Base-by-base conservation (phyloP, 768 basidiomycete species). In the Trametes villosa region DNA sequence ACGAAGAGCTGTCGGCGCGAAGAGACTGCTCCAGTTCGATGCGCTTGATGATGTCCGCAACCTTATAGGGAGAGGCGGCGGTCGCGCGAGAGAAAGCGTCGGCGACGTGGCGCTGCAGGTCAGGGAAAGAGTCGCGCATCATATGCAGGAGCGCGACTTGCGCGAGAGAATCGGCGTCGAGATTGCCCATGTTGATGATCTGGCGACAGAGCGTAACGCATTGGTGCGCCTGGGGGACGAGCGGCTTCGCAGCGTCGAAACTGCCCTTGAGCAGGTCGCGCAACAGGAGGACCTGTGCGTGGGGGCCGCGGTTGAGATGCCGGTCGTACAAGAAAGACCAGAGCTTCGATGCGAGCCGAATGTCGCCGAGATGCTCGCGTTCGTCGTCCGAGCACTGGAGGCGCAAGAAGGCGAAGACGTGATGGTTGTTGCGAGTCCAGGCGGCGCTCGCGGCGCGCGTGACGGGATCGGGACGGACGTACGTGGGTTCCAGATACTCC, bases 221-320 rank as follows among this genome's bases (percentile, higher is more conserved):
- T 4, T 57, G 13, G 9, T 46, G 54, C 1, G 38, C 34, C 15
- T 57, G 56, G 2, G 38, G 20, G 8, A 49, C 36, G 4, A 57
- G 47, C 8, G 33, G 13, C 33, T 34, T 7, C 33, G 7, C 33
- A 7, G 33, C 8, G 13, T 34, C 33, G 13, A 34, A 34, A 34
- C 33, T 7, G 8, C 7, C 7, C 33, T 34, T 34, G 33, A 57
- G 56, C 2, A 57, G 47, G n/a, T 57, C 56, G 11, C 36, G 47
- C 2, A 57, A 48, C 8, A 49, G 40, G 17, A 57, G 40, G 2
- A 49, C 47, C 26, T 57, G 56, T 1, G 56, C 56, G 47, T 50
- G 38, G 4, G 56, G 48, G 2, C 40, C 56, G 8, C 33, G 33
- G 33, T 34, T 34, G 8, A 34, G 13, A 3, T 57, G 56, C 12